A percentile compares a stretch with the other conserved stretches of the same genome.
phyloP scores from a whole-genome alignment of 176 grass and related monocot genomes.

The Carex littledalei region DNA sequence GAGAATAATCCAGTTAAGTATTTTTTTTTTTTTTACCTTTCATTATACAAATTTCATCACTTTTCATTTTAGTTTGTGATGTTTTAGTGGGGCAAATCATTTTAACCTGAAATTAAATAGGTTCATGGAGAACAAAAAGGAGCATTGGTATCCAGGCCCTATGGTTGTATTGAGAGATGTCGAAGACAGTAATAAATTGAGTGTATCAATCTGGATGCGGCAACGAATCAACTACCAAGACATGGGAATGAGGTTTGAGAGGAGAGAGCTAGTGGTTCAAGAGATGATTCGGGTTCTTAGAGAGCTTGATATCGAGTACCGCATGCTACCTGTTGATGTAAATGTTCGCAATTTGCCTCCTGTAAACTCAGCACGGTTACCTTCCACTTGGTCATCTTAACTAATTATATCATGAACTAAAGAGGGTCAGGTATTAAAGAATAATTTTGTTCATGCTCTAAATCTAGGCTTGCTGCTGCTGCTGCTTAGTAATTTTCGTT shows the following conservation, averaged over 20 bases:
- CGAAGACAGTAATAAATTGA: conserved; percentile 67
- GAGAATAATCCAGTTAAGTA: conserved; percentile 56
- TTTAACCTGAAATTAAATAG: conserved; percentile 22
- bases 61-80: neutral
- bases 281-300: conserved; percentile 80
- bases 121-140: conserved; percentile 87
- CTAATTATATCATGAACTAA: neutral
- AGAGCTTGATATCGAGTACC: conserved; percentile 85
- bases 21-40: neutral
- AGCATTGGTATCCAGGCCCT: conserved; percentile 82
- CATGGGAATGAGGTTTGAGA: conserved; percentile 57
- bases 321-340: conserved; percentile 69
- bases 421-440: neutral
- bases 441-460: neutral
- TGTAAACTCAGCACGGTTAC: conserved; percentile 48
- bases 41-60: neutral
- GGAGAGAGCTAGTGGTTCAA: conserved; percentile 73
- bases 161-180: conserved; percentile 73
- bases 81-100: neutral
- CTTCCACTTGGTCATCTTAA: conserved; percentile 53
- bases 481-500: neutral
- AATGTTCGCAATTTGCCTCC: conserved; percentile 57
- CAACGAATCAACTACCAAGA: conserved; percentile 93
- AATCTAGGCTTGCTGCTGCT: conserved; percentile 14
- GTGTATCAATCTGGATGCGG: conserved; percentile 70